Conservation (phyloP, 2,329 filamentous ascomycete genomes). For the Pseudopyricularia cyperi region DNA sequence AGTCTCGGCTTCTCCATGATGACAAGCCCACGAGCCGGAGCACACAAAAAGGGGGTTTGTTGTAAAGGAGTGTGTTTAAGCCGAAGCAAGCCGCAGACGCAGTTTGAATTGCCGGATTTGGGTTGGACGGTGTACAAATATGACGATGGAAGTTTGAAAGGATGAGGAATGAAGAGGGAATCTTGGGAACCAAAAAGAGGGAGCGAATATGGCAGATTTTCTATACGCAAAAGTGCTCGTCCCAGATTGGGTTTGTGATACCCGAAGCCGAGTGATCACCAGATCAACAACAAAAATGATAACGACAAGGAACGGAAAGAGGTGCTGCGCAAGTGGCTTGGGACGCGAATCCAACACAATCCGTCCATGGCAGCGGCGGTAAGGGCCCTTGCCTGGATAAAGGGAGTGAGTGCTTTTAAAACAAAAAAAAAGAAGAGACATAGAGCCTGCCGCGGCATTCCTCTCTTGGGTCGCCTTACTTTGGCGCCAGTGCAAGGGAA, state of each 20-base stretch:
- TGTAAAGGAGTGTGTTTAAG: not conserved
- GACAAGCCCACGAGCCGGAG: not conserved
- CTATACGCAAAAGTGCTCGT: not conserved
- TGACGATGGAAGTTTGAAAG: not conserved
- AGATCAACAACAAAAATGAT: not conserved
- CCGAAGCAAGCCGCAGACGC: not conserved
- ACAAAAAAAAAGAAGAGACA: too few relatives aligned
- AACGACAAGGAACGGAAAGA: not conserved
- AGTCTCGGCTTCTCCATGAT: conserved; percentile 13
- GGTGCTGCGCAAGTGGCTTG: not conserved
- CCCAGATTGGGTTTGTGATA: not conserved
- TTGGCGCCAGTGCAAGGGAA: not conserved
- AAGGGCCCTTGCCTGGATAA: too few relatives aligned
- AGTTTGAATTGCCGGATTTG: not conserved
- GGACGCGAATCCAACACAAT: not conserved
- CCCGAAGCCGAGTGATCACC: not conserved
- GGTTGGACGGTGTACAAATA: too few relatives aligned
- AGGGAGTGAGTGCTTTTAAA: too few relatives aligned
- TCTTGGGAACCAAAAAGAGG: not conserved
- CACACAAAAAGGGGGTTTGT: not conserved
- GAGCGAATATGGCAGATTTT: not conserved
- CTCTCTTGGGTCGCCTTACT: not conserved
- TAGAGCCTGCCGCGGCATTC: not conserved
- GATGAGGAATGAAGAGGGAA: not conserved
- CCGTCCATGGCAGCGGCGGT: too few relatives aligned